Evolutionary conservation across 2,329 filamentous ascomycete species (phyloP), one percentile per base, ranked within the genome.

Genomic region (Fusarium sp.): DNA sequence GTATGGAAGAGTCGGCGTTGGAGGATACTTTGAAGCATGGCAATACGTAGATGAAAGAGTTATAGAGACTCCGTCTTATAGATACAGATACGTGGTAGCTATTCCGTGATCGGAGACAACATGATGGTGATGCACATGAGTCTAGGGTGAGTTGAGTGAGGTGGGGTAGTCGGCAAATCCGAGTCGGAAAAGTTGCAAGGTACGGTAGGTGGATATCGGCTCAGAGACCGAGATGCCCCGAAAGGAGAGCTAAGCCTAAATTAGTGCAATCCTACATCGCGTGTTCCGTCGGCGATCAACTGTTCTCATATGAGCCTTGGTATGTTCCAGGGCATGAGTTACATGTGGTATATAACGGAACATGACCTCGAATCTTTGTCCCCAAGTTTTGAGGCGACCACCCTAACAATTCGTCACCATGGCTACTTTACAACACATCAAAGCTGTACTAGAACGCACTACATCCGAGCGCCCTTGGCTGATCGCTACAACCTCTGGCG

Each of bases 361-460:
- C 16, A 38, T 38, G 16, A 1, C 8, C 32, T 38, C 32, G 3
- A 18, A 5, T 1, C 32, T 38, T 38, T 38, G 5, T 38, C 2
- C 32, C 1, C 32, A 38, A 10, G 0, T 3, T 3, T 10, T 1
- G 0, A 18, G 16, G 9, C 16, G 32, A 11, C 9, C 9, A 4
- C 9, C 8, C 32, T 38, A 38, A 38, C 0, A 1, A 18, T 34
- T 34, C 10, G 32, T 34, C 32, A 38, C 16, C 16, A 4, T 38
- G 32, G 16, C 32, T 0, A n/a, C 16, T 38, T 38, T n/a, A 2
- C 16, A 38, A n/a, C 32, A 38, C 32, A 38, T 6, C 32, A 38
- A n/a, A 38, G 9, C 32, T 38, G 32, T 38, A 0, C 32, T 38
- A 38, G 5, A n/a, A 11, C 16, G 32, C 9, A 38, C 16, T 0